Base-by-base conservation (phyloP, 495 filamentous ascomycete genomes). In the Aspergillus funiculosus region DNA sequence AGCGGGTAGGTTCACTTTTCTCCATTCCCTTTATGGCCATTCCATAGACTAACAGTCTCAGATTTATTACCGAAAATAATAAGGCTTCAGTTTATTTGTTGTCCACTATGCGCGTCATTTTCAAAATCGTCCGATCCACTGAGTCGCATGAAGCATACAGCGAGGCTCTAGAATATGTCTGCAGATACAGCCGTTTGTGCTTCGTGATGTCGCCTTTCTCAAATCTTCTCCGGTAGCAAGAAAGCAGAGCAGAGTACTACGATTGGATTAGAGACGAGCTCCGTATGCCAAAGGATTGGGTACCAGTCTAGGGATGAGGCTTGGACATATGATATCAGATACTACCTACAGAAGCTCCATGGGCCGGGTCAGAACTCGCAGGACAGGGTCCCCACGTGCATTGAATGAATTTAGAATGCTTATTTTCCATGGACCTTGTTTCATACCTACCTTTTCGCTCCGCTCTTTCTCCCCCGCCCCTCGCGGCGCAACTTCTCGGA, bases 1-100 rank as follows among this genome's bases (percentile, higher is more conserved):
- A 97, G 64, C 90, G 82, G 63, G 80, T 82, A 58, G 54, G 67
- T 56, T 6, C 7, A 40, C 13, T 5, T 15, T 37, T 7, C 17
- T 11, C 29, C 18, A n/a, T 21, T 10, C 13, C 10, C 42, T 32
- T 7, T 35, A 38, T n/a, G 14, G 13, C 15, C 40, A 25, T 30
- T 39, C 6, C n/a, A 19, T 39, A 15, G 34, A 46, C 51, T 61
- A 43, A 58, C 51, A 29, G 25, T 54, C 50, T 53, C 35, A 68
- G 65, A 68, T 68, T 46, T 68, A 68, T 54, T 68, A 66, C 43
- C 63, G 61, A 39, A 55, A 55, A 28, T 57, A 47, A 43, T 27
- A 32, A 27, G 10, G 11, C n/a, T 14, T 2, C n/a, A n/a, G 17
- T 2, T 3, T 26, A 20, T 34, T 28, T 48, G 19, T 31, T 14